Base-by-base conservation (phyloP, 176 grass and related monocot genomes). In the Metroxylon sagu region DNA sequence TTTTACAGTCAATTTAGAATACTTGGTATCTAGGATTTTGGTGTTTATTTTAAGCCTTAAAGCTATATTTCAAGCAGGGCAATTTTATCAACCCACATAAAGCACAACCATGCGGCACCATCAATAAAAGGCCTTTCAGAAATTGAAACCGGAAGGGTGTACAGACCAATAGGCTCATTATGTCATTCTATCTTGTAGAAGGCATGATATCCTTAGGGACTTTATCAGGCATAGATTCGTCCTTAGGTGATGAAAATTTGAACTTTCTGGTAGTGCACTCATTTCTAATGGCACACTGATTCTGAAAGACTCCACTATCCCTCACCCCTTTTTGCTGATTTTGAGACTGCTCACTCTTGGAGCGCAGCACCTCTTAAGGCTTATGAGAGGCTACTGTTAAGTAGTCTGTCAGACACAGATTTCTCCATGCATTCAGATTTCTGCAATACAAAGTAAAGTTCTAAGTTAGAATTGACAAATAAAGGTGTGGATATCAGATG, bases 391-490 rank as follows among this genome's bases (percentile, higher is more conserved):
- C 18, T 31, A 52, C 56, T 15, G 16, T 31, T 49, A 26, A 49
- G 16, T 66, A 16, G 52, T 55, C 48, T 67, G 70, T 53, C 27
- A 49, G 50, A 58, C 51, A n/a, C n/a, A 63, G 66, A 79, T 26
- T 71, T 72, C 43, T 28, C 49, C 54, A 80, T 73, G 16, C 72
- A 85, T 67, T 68, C 58, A 54, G 39, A 21, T 23, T 62, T 19
- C 70, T 72, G 50, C 50, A 54, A 53, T 16, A 58, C 5, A 8
- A 62, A 72, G n/a, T 29, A 35, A 61, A 53, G 18, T 1, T 58
- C 23, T 29, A 23, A 28, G 25, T 16, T 31, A 19, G 29, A 31
- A 49, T 49, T 35, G 6, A 2, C 4, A 35, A 35, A 5, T 35
- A 35, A 35, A 35, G 21, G 21, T 23, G 21, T 23, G 21, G 21